Percentiles rank a stretch among this genome's conserved stretches.
These are phyloP conservation scores for Zygoascus meyerae DNA, from an alignment of 1,139 yeast species.

Conservation along the genomic window DNA sequence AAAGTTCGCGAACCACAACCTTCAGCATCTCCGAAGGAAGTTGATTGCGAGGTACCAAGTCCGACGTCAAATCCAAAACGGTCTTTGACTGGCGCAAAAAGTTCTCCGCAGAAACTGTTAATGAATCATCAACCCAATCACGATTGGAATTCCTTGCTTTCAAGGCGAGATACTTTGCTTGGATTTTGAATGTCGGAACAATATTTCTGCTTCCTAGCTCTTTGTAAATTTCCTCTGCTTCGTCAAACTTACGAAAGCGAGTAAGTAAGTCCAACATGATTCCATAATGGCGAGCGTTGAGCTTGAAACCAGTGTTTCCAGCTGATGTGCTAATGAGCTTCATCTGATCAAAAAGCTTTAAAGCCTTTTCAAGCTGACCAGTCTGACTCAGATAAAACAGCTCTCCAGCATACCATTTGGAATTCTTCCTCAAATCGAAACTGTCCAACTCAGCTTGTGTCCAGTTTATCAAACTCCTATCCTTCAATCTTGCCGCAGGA, in stretches of 20 bases:
- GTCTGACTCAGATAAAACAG: constrained; percentile 21
- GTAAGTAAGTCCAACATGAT: constrained; percentile 23
- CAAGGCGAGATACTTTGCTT: constrained; percentile 19
- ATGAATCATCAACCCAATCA: constrained; percentile 5
- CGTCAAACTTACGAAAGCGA: constrained; percentile 12
- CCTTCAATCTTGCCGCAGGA: constrained; percentile 5
- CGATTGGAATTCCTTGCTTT: constrained; percentile 6
- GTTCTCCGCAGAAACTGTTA: constrained; percentile 15
- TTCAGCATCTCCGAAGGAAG: constrained; percentile 24
- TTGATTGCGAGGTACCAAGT: constrained; percentile 22
- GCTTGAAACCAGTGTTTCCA: constrained; percentile 10
- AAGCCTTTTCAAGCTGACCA: constrained; percentile 16
- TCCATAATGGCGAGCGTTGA: constrained; percentile 27
- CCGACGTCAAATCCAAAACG: constrained; percentile 24
- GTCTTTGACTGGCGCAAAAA: constrained; percentile 15
- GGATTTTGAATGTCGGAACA: constrained; percentile 23
- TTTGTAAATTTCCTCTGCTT: constrained; percentile 19
- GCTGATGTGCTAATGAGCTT: constrained; percentile 13
- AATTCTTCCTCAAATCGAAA: constrained; percentile 4
- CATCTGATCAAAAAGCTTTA: constrained; percentile 22
- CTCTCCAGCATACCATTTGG: constrained; percentile 24
- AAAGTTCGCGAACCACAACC: constrained; percentile 14
- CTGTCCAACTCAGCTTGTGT: constrained; percentile 9
- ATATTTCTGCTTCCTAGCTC: constrained; percentile 18
- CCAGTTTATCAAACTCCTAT: background rate